Evolutionary conservation across 2,329 filamentous ascomycete species (phyloP), one percentile per base, ranked within the genome.

Genomic region (Epichloe uncinata): DNA sequence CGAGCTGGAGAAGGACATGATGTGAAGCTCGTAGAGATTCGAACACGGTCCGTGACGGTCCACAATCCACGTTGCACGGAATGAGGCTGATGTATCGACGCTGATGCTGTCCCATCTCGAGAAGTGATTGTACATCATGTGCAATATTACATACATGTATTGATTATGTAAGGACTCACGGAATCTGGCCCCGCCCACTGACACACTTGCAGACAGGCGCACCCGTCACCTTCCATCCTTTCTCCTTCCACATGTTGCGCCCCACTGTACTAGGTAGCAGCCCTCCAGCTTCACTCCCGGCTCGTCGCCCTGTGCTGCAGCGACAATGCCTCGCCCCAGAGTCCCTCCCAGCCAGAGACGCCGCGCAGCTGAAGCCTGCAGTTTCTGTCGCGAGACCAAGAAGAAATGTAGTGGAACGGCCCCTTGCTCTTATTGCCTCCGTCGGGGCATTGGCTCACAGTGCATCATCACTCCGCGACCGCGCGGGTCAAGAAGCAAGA

Each of bases 281-380:
- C 13, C 12, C 5, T 37, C 13, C 12, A 37, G 15, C 12, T 37
- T 30, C 41, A 26, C 26, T n/a, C 16, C 3, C 26, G 36, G 22
- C 36, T 37, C 26, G 42, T 45, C 34, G 22, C 35, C 5, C 37
- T 20, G 18, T 13, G 40, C 37, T 20, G 18, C 20, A 30, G 35
- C 20, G 16, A 42, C 48, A 40, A 78, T 78, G 74, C 73, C 73
- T 51, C 73, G 74, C 20, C 73, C 73, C 12, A 75, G 70, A 54
- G 72, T 77, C 20, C 66, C 65, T 16, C 70, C 71, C 2, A 68
- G 69, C 45, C 69, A 75, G 52, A 69, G 74, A 4, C 68, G 71
- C 50, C 67, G 74, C 40, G 71, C 71, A 15, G 67, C 66, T 20
- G 69, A 73, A 50, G 74, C 74, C 7, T 77, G 74, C 54, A 64